Base-by-base conservation (phyloP, 83 land plant genomes). In the Larix sibirica region DNA sequence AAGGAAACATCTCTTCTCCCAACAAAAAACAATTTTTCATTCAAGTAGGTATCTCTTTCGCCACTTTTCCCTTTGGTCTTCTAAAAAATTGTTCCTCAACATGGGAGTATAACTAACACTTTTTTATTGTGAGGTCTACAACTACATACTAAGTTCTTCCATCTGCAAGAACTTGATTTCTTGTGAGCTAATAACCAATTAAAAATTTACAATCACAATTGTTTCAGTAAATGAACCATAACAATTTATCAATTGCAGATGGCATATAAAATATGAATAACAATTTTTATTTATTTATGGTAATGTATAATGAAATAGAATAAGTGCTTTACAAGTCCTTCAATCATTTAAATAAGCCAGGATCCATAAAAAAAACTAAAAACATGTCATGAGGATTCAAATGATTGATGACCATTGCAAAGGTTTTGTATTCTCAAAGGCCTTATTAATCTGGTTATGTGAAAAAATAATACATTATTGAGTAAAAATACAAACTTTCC, bases 401-500 rank as follows among this genome's bases (percentile, higher is more conserved):
- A 69, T 69, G 74, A 69, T 69, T 42, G 36, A 68, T 14, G 33
- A 68, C 16, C 20, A 33, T 3, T 1, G 18, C 17, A 69, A 18
- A 69, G 17, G 18, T 33, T 10, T 1, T 26, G 69, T 36, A 36
- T 31, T 69, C 44, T 69, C 17, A 36, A 69, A 18, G 3, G 10
- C 36, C 42, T 20, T 9, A 42, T 36, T 38, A 69, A 69, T 17
- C 42, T 18, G 40, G 1, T 16, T 24, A 36, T 69, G 44, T 42
- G n/a, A 17, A 36, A 69, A 18, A 4, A 33, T 26, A 69, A 69
- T 1, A 36, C 21, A 31, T 69, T 18, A 79, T 67, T 17, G n/a
- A 21, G 60, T 38, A 16, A 73, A 71, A n/a, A 61, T 56, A 24
- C 18, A 9, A 21, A 71, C 81, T 84, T 81, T 83, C 91, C 94